These are phyloP conservation scores for Gentiana straminea DNA, from an alignment of 257 asterid species.

Conservation along the genomic window DNA sequence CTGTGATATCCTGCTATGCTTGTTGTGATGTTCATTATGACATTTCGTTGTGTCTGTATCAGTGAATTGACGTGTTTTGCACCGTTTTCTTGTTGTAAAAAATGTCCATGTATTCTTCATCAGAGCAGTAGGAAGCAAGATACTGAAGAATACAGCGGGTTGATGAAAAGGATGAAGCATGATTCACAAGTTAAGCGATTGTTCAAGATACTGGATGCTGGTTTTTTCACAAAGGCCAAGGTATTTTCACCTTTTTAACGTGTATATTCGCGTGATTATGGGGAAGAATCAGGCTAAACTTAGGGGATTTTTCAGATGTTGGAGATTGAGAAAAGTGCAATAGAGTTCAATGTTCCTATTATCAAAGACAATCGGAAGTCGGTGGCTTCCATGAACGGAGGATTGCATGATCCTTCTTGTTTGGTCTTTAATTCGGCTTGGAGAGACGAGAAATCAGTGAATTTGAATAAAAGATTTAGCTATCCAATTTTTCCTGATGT, in stretches of 20 bases:
- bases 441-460: slow-evolving; percentile 21
- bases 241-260: slow-evolving; percentile 16
- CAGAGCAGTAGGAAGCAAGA: slow-evolving; percentile 51
- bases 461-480: slow-evolving; percentile 24
- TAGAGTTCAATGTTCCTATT: slow-evolving; percentile 56
- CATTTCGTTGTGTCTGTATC: slow-evolving; percentile 25
- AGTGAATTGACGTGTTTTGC: slow-evolving; percentile 1
- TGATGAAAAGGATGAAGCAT: slow-evolving; percentile 24
- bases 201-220: slow-evolving; percentile 62
- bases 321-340: slow-evolving; percentile 72
- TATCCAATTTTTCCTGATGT: slow-evolving; percentile 41
- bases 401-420: slow-evolving; percentile 60
- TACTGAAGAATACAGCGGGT: slow-evolving; percentile 19
- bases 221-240: slow-evolving; percentile 54
- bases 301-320: slow-evolving; percentile 29
- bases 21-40: slow-evolving; percentile 11
- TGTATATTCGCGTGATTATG: background rate
- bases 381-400: slow-evolving; percentile 75
- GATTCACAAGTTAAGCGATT: slow-evolving; percentile 24
- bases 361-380: slow-evolving; percentile 48
- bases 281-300: background rate
- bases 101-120: slow-evolving; percentile 15
- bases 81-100: slow-evolving; percentile 1
- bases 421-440: slow-evolving; percentile 63
- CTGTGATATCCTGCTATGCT: background rate